Conservation (phyloP, 1,139 yeast genomes). For the Pichia sp. region DNA sequence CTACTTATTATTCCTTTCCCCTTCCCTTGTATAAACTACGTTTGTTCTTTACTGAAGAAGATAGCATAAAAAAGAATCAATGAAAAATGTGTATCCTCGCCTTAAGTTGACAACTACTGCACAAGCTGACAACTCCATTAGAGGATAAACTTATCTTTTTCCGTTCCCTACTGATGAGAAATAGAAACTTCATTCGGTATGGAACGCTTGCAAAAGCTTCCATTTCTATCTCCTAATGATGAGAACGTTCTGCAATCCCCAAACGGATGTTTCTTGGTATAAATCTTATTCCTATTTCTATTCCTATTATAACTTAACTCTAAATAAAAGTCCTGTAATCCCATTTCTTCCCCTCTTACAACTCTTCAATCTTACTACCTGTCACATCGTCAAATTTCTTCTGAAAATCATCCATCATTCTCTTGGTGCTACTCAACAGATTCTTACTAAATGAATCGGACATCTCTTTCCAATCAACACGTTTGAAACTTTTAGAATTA, state of each 20-base stretch:
- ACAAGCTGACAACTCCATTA: slow-evolving; percentile 9
- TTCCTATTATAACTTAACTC: no score
- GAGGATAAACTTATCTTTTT: slow-evolving; percentile 8
- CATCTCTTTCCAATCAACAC: slow-evolving; percentile 13
- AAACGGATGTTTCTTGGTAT: background rate
- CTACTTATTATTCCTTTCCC: background rate
- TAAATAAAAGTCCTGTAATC: no score
- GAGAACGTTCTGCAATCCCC: background rate
- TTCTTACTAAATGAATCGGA: slow-evolving; percentile 8
- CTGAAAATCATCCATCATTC: slow-evolving; percentile 13
- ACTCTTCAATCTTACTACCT: slow-evolving; percentile 2
- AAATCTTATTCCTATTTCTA: background rate
- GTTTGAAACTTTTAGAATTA: slow-evolving; percentile 8
- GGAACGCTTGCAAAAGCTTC: no score
- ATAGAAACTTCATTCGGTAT: background rate
- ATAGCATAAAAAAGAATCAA: no score
- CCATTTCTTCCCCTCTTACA: background rate
- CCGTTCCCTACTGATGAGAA: slow-evolving; percentile 15
- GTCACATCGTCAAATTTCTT: slow-evolving; percentile 4
- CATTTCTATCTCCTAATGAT: slow-evolving; percentile 11
- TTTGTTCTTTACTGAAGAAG: no score
- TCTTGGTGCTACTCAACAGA: slow-evolving; percentile 7
- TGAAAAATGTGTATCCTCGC: slow-evolving; percentile 11
- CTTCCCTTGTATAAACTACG: no score
- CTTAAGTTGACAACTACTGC: slow-evolving; percentile 7